Evolutionary conservation across 805 yeast species (phyloP).

Genomic region (Metschnikowia sp.): DNA sequence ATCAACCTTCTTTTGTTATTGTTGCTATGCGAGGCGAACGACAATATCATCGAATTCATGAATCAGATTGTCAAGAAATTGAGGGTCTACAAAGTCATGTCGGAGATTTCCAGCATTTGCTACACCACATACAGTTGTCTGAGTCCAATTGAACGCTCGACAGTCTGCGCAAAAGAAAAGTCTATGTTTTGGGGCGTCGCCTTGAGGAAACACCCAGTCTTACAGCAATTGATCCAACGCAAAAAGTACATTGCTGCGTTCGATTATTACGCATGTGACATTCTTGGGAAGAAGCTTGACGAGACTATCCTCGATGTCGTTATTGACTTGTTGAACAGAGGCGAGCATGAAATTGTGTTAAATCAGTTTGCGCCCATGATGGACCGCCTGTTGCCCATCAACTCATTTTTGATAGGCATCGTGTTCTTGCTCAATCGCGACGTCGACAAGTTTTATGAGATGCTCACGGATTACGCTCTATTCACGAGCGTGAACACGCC

Average conservation of each 20-base stretch:
- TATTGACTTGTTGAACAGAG: conserved; percentile 14
- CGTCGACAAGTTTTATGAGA: conserved; percentile 20
- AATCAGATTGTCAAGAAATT: conserved; percentile 25
- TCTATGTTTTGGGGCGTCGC: conserved; percentile 32
- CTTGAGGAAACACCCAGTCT: conserved; percentile 18
- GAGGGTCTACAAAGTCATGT: conserved; percentile 23
- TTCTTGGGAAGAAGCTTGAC: conserved; percentile 8
- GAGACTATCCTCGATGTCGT: conserved; percentile 11
- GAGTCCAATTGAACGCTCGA: conserved; percentile 14
- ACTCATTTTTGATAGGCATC: conserved; percentile 33
- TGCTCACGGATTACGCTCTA: conserved; percentile 22
- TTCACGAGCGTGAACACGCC: conserved; percentile 16
- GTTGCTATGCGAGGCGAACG: conserved; percentile 32
- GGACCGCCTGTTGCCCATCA: conserved; percentile 19
- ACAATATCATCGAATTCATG: conserved; percentile 22
- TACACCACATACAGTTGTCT: conserved; percentile 15
- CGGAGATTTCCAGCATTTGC: conserved; percentile 25
- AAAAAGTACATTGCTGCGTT: conserved; percentile 24
- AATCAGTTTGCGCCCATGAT: conserved; percentile 14
- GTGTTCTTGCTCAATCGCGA: conserved; percentile 30
- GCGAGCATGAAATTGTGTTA: conserved; percentile 10
- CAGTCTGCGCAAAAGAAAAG: conserved; percentile 20
- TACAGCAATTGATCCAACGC: conserved; percentile 18
- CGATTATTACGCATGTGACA: conserved; percentile 22
- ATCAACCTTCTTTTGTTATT: conserved; percentile 29